Base-by-base conservation (phyloP, 2,329 filamentous ascomycete genomes). In the Penicillium olsonii region DNA sequence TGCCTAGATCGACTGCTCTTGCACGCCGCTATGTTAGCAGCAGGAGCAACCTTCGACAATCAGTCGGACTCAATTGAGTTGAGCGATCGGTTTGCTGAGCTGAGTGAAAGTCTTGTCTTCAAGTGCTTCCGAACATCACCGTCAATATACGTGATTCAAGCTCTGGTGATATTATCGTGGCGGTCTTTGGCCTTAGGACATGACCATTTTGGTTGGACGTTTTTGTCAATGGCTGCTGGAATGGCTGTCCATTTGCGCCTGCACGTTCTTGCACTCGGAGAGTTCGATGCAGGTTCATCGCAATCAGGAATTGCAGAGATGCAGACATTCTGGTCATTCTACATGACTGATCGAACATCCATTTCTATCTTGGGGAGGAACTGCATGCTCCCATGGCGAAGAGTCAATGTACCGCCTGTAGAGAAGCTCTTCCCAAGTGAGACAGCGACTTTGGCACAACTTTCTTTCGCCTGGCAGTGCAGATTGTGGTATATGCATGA, bases 401-500 rank as follows among this genome's bases (percentile, higher is more conserved):
- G 42, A 5, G 48, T 45, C 19, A 50, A 50, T 20, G 48, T 50
- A 1, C 48, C 42, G 4, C 29, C 37, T 4, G 46, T 50, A 15
- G 42, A 50, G 14, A 37, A 37, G 2, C 41, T 38, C 7, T 45
- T 42, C 33, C 33, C 26, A 7, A 19, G 29, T 18, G 37, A 26
- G 4, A 22, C 37, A 7, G 31, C 26, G 5, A 34, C 37, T 8
- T 20, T 50, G 14, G 14, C 37, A 9, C 33, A 35, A 35, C n/a
- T 41, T 4, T 50, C 48, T 10, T 50, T 50, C 11, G 48, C 37
- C 2, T 50, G 48, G 48, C 48, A 50, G 15, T 50, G 48, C 26
- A 50, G 45, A 31, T 7, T 50, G n/a, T 50, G 42, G 48, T 46
- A 50, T 20, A 45, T 46, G 42, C 48, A 50, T 8, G 48, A 50